phyloP scores from a whole-genome alignment of 108 stramenopile genomes.

The Conticribra guillardii region DNA sequence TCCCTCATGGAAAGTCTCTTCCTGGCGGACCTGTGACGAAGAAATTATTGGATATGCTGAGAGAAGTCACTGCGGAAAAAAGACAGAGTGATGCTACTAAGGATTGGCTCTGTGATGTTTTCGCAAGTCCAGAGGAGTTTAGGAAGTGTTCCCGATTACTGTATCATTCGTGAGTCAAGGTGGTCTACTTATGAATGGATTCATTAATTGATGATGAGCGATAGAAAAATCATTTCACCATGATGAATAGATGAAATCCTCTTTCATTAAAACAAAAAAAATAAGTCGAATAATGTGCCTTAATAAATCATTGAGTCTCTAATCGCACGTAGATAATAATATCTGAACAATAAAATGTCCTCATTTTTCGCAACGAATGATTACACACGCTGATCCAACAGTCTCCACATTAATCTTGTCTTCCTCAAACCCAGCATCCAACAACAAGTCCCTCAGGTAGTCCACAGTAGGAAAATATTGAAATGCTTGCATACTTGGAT shows the following conservation, averaged over 20 bases:
- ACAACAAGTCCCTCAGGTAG: constrained; percentile 58
- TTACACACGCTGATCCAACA: constrained; percentile 70
- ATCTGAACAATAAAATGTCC: too few species aligned
- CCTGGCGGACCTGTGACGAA: constrained; percentile 76
- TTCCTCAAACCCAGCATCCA: constrained; percentile 72
- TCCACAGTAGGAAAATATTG: constrained; percentile 83
- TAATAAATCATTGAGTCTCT: too few species aligned
- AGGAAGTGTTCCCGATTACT: too few species aligned
- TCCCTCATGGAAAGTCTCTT: constrained; percentile 61
- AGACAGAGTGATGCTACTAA: constrained; percentile 51
- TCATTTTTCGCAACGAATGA: constrained; percentile 84
- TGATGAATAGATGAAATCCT: too few species aligned
- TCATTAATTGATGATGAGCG: background rate
- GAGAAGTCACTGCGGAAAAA: constrained; percentile 72
- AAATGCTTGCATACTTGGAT: constrained; percentile 71
- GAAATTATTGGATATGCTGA: constrained; percentile 63
- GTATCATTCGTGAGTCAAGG: too few species aligned
- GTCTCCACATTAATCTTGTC: constrained; percentile 77
- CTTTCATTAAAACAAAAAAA: too few species aligned
- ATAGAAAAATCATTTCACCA: too few species aligned
- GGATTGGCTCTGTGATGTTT: constrained; percentile 77
- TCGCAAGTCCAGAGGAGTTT: constrained; percentile 64
- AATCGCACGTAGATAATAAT: too few species aligned
- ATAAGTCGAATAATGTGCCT: too few species aligned
- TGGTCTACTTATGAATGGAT: background rate